A percentile compares a stretch with the other conserved stretches of the same genome.
Evolutionary conservation across 768 basidiomycete species (phyloP).

Genomic region (Cyathus striatus): DNA sequence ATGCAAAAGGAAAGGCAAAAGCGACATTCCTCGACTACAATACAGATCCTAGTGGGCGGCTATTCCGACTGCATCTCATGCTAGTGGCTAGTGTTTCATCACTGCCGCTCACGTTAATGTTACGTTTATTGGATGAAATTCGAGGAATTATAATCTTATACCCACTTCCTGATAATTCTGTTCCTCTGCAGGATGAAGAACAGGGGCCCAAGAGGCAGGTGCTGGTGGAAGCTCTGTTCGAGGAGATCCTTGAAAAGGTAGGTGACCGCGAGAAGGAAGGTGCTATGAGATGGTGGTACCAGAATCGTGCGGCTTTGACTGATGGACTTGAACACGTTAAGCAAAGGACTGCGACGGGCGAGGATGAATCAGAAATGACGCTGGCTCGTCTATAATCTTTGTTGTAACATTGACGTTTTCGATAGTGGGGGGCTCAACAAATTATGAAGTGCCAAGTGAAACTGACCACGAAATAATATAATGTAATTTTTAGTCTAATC

Average conservation of each 20-base stretch:
- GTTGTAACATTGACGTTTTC: too few species aligned
- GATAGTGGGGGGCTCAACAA: too few species aligned
- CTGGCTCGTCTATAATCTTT: too few species aligned
- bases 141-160: slow-evolving; percentile 23
- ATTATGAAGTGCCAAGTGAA: too few species aligned
- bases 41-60: slow-evolving; percentile 15
- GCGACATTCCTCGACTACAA: slow-evolving; percentile 6
- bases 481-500: too few species aligned
- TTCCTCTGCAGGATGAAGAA: slow-evolving; percentile 1
- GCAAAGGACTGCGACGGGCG: too few species aligned
- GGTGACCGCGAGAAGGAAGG: slow-evolving; percentile 68
- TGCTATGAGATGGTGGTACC: slow-evolving; percentile 72
- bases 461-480: too few species aligned
- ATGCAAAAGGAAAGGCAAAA: slow-evolving; percentile 14
- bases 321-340: too few species aligned
- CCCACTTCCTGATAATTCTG: slow-evolving; percentile 16
- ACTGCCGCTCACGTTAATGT: slow-evolving; percentile 52
- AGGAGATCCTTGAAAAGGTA: slow-evolving; percentile 57
- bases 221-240: slow-evolving; percentile 53
- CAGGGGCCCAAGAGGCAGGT: slow-evolving; percentile 28
- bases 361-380: too few species aligned
- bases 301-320: slow-evolving; percentile 13
- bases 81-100: slow-evolving; percentile 64
- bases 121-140: slow-evolving; percentile 48
- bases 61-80: slow-evolving; percentile 58